Base-by-base conservation (phyloP, 306 rosid species). In the Dryas octopetala region DNA sequence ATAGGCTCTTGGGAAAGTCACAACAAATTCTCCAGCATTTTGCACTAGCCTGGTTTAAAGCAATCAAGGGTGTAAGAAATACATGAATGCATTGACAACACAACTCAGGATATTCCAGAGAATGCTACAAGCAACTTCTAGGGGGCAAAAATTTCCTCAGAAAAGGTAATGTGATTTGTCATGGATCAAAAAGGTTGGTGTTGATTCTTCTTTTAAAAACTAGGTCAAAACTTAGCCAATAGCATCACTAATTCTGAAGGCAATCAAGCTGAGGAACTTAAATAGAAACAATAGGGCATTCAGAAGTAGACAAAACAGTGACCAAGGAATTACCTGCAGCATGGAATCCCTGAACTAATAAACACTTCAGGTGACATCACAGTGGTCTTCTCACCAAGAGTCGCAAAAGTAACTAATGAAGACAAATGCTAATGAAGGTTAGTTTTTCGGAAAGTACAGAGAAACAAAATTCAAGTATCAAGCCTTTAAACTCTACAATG, bases 1-100 rank as follows among this genome's bases (percentile, higher is more conserved):
- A 81, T 96, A 96, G 64, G 99, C 99, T 83, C 99, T 89, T 74
- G 99, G 99, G 85, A 96, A 96, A 44, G 99, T 96, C 81, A 96
- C 99, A 78, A 96, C 99, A 88, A 89, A 96, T 77, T 96, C 99
- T 79, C 99, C 99, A 32, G 98, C 88, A 87, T 96, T 92, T 87
- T 96, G 99, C 76, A 96, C 98, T 84, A 96, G 85, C 92, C 99
- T 96, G 88, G 77, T 75, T 70, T 49, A 74, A 84, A 64, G 57
- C 54, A 85, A 80, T 71, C 62, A 15, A 78, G 75, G 62, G 71
- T 66, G 84, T 76, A 74, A 83, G 87, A 82, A 62, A 40, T 55
- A 67, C 28, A 59, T 51, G 62, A 19, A 80, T 69, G 66, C 65
- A 62, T 54, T 70, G 5, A 73, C 53, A 77, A 6, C 67, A 67